A percentile compares a stretch with the other conserved stretches of the same genome.
These are phyloP conservation scores for Xerocomellus intermedius DNA, from an alignment of 768 basidiomycete genomes.

Conservation along the genomic window DNA sequence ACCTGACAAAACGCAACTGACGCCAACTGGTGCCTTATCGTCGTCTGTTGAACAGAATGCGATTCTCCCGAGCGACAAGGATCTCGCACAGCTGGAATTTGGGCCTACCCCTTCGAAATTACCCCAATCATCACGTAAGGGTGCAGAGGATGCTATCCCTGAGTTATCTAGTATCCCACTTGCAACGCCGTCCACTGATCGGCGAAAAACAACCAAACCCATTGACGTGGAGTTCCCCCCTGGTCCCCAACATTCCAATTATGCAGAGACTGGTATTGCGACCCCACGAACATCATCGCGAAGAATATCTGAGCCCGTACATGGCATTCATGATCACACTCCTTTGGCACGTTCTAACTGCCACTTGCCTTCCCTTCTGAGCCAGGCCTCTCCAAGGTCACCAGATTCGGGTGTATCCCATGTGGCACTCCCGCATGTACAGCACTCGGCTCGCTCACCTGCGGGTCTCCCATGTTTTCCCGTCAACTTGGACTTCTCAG, in stretches of 20 bases:
- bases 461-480: background rate
- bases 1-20: background rate
- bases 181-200: slow-evolving; percentile 8
- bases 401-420: background rate
- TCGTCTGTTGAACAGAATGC: background rate
- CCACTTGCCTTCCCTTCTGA: background rate
- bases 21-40: background rate
- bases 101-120: background rate
- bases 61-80: background rate
- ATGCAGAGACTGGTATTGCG: slow-evolving; percentile 1
- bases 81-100: slow-evolving; percentile 1
- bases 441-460: background rate
- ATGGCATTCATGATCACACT: background rate
- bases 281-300: slow-evolving; percentile 20
- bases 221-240: background rate
- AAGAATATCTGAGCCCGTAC: background rate
- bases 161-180: background rate
- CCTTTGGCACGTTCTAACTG: slow-evolving; percentile 1
- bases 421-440: background rate
- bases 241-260: background rate
- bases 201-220: background rate
- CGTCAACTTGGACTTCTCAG: background rate
- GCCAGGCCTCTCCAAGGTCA: background rate
- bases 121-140: background rate
- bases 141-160: background rate